phyloP scores from a whole-genome alignment of 345 rosid species.

The Syzygium grande region DNA sequence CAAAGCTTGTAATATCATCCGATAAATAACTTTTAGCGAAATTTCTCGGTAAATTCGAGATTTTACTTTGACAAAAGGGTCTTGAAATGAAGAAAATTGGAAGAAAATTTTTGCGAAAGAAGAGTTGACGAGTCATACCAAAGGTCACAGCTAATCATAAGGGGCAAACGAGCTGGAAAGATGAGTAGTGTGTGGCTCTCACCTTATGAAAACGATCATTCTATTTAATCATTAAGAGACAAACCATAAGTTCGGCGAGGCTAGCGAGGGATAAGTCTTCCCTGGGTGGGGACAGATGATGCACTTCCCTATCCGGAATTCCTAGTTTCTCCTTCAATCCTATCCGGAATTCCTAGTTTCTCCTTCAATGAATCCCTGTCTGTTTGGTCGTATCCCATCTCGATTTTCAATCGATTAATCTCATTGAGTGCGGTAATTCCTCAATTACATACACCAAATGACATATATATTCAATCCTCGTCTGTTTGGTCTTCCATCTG shows the following conservation, averaged over 20 bases:
- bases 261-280: neutral
- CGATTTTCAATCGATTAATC: neutral
- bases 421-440: neutral
- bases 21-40: neutral
- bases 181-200: neutral
- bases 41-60: neutral
- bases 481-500: too few species aligned
- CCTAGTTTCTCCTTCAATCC: constrained; percentile 6
- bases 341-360: neutral
- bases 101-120: neutral
- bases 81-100: neutral
- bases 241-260: neutral
- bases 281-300: neutral
- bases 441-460: constrained; percentile 3
- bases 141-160: neutral
- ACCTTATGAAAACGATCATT: neutral
- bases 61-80: neutral
- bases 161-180: neutral
- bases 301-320: neutral
- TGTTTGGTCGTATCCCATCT: neutral
- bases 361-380: constrained; percentile 19
- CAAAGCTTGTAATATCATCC: neutral
- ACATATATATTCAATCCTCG: too few species aligned
- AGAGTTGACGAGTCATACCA: neutral
- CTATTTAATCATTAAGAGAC: neutral